Evolutionary conservation across 1,139 yeast genomes (phyloP).

Genomic region (Diutina scorzettiae): DNA sequence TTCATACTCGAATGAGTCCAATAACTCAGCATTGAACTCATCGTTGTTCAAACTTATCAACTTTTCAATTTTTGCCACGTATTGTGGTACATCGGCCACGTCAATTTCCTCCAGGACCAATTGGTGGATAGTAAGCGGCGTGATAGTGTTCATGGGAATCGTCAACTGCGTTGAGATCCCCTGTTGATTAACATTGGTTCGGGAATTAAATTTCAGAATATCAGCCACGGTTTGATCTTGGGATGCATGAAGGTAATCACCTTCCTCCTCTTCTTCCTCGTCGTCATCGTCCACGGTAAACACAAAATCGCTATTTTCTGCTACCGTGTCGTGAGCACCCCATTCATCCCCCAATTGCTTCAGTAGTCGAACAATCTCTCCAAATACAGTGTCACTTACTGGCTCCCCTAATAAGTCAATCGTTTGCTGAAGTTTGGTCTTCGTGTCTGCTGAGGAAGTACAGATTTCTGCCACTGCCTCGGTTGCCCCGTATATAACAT

Average conservation of each 20-base stretch:
- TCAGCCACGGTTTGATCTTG: background rate
- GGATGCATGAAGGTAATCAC: background rate
- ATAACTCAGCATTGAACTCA: background rate
- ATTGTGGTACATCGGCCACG: background rate
- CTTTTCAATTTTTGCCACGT: background rate
- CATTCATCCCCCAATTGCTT: slow-evolving; percentile 4
- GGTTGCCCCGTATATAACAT: background rate
- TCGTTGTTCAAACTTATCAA: background rate
- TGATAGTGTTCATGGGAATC: background rate
- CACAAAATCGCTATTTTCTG: background rate
- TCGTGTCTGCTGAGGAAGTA: background rate
- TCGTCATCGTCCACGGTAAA: background rate
- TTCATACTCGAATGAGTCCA: background rate
- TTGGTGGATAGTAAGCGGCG: background rate
- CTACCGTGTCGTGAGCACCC: background rate
- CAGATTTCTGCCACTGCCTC: slow-evolving; percentile 5
- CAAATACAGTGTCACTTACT: background rate
- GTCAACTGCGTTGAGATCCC: background rate
- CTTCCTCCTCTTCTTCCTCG: background rate
- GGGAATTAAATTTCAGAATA: background rate
- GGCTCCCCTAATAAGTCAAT: background rate
- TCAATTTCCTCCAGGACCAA: background rate
- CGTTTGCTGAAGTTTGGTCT: background rate
- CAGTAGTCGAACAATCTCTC: background rate
- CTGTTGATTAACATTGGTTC: background rate